Evolutionary conservation across 2,329 filamentous ascomycete species (phyloP), one percentile per base, ranked within the genome.

Genomic region (Curvularia sp.): DNA sequence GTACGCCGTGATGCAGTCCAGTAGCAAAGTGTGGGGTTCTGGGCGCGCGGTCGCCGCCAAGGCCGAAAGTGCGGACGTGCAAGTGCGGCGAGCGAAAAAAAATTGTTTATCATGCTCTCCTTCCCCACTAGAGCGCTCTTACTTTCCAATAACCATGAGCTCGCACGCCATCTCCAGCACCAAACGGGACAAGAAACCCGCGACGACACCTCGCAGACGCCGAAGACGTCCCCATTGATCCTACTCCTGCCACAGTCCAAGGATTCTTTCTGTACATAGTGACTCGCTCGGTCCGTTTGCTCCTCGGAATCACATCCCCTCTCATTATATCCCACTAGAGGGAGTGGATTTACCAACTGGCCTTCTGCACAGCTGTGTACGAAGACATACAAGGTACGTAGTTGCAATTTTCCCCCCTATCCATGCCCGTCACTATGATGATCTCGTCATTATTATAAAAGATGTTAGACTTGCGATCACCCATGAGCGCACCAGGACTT

Each of bases 391-490:
- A 57, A 66, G 65, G 68, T 71, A 55, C 18, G 55, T 50, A n/a
- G 42, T 64, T 62, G 53, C 23, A 30, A 8, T 21, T n/a, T 30
- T 30, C 42, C 25, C 36, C 28, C 28, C 28, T 41, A 23, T 49
- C n/a, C 36, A 36, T 21, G 28, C 45, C 43, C 53, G 51, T 54
- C 51, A 55, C 49, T 53, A 71, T 76, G 74, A 76, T 76, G 74
- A 76, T 63, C 50, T 66, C 55, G 73, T 76, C 73, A 68, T 66
- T 55, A 55, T 64, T 68, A 68, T 72, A 71, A 66, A 66, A 76
- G 74, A 76, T 76, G 74, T 76, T 76, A 76, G 74, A 76, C 74
- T 76, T 76, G 72, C 74, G 74, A 76, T 67, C 67, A 66, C 57
- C 55, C 43, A 70, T 76, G 74, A 75, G 72, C 73, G 67, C 66